These are phyloP conservation scores for Chiua sp. DNA, from an alignment of 1,284 basidiomycete species.

Conservation along the genomic window DNA sequence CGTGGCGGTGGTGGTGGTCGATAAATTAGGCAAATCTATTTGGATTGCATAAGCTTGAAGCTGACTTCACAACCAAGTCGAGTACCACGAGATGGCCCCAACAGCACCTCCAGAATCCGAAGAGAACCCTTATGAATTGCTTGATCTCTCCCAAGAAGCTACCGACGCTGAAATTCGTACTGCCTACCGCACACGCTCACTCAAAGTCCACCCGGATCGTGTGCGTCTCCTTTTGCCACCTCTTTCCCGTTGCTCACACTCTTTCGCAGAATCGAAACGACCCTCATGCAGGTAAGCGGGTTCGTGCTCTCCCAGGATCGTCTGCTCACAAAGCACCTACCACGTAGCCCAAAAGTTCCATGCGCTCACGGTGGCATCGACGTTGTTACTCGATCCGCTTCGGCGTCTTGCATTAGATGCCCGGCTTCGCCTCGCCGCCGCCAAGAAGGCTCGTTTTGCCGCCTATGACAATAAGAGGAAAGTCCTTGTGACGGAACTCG, in stretches of 20 bases:
- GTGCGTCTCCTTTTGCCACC: slow-evolving; percentile 48
- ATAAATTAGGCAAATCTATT: slow-evolving; percentile 7
- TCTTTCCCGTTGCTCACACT: slow-evolving; percentile 3
- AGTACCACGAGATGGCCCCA: too few relatives aligned
- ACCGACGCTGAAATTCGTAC: slow-evolving; percentile 85
- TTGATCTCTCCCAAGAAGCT: slow-evolving; percentile 69
- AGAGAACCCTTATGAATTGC: slow-evolving; percentile 56
- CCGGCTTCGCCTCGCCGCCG: slow-evolving; percentile 59
- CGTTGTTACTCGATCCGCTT: slow-evolving; percentile 83
- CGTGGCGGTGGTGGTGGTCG: background rate
- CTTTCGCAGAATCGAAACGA: slow-evolving; percentile 58
- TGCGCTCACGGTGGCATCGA: slow-evolving; percentile 84
- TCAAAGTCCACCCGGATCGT: slow-evolving; percentile 14
- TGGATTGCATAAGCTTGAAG: too few relatives aligned
- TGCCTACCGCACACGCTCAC: slow-evolving; percentile 68
- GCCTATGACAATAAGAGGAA: slow-evolving; percentile 82
- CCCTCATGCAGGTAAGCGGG: slow-evolving; percentile 64
- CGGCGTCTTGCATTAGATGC: slow-evolving; percentile 86
- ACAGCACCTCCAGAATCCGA: too few relatives aligned
- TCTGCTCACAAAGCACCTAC: background rate
- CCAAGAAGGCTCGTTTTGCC: slow-evolving; percentile 45
- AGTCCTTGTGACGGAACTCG: slow-evolving; percentile 82
- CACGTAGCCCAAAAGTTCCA: slow-evolving; percentile 82
- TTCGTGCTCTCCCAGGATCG: background rate
- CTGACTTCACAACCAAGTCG: too few relatives aligned